Evolutionary conservation across 1,139 yeast species (phyloP), one percentile per base, ranked within the genome.

Genomic region (Spathaspora sp.): DNA sequence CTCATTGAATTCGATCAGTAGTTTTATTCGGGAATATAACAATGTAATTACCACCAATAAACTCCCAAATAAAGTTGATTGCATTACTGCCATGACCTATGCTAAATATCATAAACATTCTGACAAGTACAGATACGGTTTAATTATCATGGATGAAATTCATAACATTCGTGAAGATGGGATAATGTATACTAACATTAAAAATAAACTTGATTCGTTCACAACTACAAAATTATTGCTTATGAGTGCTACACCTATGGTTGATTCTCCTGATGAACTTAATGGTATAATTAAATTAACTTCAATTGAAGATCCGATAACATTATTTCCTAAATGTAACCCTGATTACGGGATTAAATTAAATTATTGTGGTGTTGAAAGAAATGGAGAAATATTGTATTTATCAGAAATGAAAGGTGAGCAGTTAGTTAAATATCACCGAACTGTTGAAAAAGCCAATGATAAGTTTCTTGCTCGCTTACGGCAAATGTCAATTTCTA

Each of bases 181-280:
- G 4, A 23, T 2, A 3, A 38, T 27, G 18, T 38, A 20, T 16
- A 9, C 8, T 23, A 20, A 5, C 3, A 23, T 38, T 8, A 38
- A 38, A 25, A 9, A 20, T 4, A 20, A 13, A 4, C 6, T 38
- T 8, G 31, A 38, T 7, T 6, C 17, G 29, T 23, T 38, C 5
- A 23, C 13, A 7, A 4, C n/a, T n/a, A 5, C 29, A 7, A 38
- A 38, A 38, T 7, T 38, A 13, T 16, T 38, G 7, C 20, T 38
- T 20, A 38, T 38, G 17, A 25, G 13, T 13, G 41, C 41, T 20
- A 38, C 41, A 6, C 41, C 41, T 25, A 38, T 38, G 41, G 23
- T 38, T 20, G 40, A 38, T 38, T 38, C 40, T 5, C 13, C 26
- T 20, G 15, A 20, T 11, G 40, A 38, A 38, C 18, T 38, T 8